A percentile compares a stretch with the other conserved stretches of the same genome.
Evolutionary conservation across 345 rosid genomes (phyloP).

Genomic region (Cardamine chenopodiifolia): DNA sequence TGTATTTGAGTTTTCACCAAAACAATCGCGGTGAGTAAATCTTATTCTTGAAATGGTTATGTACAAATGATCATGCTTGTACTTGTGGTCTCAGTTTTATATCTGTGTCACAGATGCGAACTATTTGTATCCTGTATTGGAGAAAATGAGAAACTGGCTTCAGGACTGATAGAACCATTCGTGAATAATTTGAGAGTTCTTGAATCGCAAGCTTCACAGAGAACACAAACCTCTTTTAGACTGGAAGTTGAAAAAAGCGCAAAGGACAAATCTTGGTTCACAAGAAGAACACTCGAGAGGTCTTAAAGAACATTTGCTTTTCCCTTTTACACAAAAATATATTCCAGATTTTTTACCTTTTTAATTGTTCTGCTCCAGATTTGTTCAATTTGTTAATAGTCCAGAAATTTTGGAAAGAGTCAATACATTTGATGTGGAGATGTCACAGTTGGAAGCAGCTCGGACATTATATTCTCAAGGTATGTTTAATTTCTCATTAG

Average conservation of each 20-base stretch:
- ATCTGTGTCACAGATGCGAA: constrained; percentile 51
- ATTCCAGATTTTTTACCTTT: background rate
- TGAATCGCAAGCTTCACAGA: constrained; percentile 64
- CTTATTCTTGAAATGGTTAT: background rate
- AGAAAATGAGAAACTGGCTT: constrained; percentile 79
- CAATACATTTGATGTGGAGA: constrained; percentile 73
- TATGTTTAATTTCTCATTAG: constrained; percentile 28
- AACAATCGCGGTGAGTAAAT: constrained; percentile 62
- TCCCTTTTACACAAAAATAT: background rate
- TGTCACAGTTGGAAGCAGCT: constrained; percentile 96
- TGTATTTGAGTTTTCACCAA: constrained; percentile 76
- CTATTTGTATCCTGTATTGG: constrained; percentile 72
- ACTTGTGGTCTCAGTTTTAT: background rate
- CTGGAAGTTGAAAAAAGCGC: constrained; percentile 55
- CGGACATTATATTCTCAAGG: constrained; percentile 79
- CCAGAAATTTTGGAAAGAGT: constrained; percentile 86
- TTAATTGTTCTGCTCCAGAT: constrained; percentile 44
- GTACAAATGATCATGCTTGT: background rate
- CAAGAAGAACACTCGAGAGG: constrained; percentile 94
- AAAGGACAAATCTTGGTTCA: constrained; percentile 70
- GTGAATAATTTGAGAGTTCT: constrained; percentile 73
- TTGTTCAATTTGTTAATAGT: constrained; percentile 85
- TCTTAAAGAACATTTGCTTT: constrained; percentile 27
- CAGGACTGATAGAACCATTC: constrained; percentile 78
- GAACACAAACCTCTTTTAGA: constrained; percentile 56